A percentile compares a stretch with the other conserved stretches of the same genome.
Evolutionary conservation across 208 protist species (phyloP).

Genomic region (Leishmania guyanensis): DNA sequence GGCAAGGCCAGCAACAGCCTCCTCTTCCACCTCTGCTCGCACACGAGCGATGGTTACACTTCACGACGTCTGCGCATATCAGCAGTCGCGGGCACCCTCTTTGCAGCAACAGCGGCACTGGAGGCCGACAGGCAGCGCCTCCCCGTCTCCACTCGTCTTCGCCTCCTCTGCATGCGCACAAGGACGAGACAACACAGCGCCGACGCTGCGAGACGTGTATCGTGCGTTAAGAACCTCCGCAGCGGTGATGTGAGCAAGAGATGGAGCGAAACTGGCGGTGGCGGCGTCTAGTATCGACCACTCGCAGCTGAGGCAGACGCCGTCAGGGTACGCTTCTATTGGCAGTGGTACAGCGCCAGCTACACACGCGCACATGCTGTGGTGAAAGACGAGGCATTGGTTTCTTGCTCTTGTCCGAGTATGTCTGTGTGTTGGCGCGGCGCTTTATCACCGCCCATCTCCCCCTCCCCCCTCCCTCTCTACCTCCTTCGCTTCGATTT

Average conservation of each 20-base stretch:
- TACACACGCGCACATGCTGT: not conserved
- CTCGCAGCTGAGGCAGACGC: not conserved
- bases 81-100: not conserved
- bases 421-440: not conserved
- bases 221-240: not conserved
- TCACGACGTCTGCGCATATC: not conserved
- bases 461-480: no score
- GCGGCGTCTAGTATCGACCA: not conserved
- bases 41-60: not conserved
- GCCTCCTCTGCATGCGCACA: not conserved
- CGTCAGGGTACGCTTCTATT: not conserved
- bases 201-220: constrained; percentile 20
- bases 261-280: not conserved
- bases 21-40: not conserved
- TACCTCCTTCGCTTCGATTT: not conserved
- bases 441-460: not conserved
- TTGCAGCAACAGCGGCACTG: not conserved
- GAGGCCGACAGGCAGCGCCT: not conserved
- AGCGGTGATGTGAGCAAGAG: not conserved
- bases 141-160: not conserved
- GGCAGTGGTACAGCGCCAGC: not conserved
- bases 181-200: not conserved
- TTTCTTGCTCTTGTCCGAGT: not conserved
- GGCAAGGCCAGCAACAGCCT: not conserved
- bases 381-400: not conserved